Evolutionary conservation across 2,329 filamentous ascomycete genomes (phyloP), one percentile per base, ranked within the genome.

Genomic region (Cadophora luteo-olivacea): DNA sequence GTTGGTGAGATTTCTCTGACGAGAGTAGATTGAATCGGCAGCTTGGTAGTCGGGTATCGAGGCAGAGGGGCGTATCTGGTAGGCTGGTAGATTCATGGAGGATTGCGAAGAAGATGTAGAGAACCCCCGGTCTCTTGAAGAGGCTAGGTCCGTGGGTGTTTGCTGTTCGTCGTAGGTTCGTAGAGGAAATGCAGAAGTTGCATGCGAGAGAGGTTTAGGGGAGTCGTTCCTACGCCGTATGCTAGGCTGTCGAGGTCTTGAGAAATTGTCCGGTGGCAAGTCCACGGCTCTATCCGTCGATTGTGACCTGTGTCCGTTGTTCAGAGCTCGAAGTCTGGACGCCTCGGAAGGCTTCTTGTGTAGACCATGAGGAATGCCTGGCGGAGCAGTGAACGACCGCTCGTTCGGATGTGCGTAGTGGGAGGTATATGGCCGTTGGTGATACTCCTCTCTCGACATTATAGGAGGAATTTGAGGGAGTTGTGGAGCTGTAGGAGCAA

Each of bases 21-120:
- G 69, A 9, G 74, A 73, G 48, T 77, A 72, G 61, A 74, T 74
- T 5, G 74, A 72, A 38, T 78, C 75, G 29, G 73, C 32, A 22
- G 73, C 64, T 52, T 77, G 74, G 68, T 75, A 78, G 61, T 78
- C 77, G 7, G 76, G 76, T 33, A 78, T 78, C 8, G 77, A 79
- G 19, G 71, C 66, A 11, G 77, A 77, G 19, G 76, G 74, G 45
- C 77, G 72, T 4, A 78, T 61, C 55, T 68, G 49, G 24, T 71
- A 54, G 14, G 72, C 24, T 4, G 60, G 45, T 16, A 67, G 63
- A 22, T 68, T 68, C 11, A 68, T 62, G 29, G 71, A 63, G 12
- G 77, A 76, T 69, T 76, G 70, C 19, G 75, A 74, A 22, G 76
- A 78, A 8, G 74, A 75, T 4, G 69, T 69, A 2, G 76, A 77